Evolutionary conservation across 1,139 yeast genomes (phyloP).

Genomic region (Scheffersomyces titani): DNA sequence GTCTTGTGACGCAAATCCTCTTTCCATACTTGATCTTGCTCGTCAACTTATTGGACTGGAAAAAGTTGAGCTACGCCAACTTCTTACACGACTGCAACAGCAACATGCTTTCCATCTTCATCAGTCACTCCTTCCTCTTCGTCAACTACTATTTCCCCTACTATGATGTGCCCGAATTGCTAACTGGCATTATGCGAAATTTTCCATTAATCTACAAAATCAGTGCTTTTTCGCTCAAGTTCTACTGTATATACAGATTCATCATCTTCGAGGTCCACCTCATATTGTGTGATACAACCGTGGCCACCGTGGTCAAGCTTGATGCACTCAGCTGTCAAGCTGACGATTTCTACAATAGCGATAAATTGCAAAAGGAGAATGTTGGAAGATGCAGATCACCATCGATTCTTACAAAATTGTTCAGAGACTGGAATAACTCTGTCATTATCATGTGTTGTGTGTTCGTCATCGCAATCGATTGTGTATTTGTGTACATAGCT

Average conservation of each 20-base stretch:
- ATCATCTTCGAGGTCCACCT: constrained; percentile 22
- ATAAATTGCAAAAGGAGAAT: background rate
- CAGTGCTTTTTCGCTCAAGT: constrained; percentile 22
- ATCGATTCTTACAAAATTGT: background rate
- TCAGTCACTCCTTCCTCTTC: constrained; percentile 27
- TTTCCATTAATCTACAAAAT: constrained; percentile 11
- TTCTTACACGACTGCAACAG: constrained; percentile 25
- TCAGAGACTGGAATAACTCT: background rate
- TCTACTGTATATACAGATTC: constrained; percentile 28
- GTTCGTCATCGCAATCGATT: background rate
- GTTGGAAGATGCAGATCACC: background rate
- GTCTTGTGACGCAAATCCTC: constrained; percentile 15
- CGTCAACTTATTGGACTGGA: constrained; percentile 13
- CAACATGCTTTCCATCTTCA: constrained; percentile 27
- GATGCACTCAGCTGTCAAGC: background rate
- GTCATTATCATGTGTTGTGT: background rate
- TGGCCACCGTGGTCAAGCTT: constrained; percentile 1
- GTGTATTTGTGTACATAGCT: background rate
- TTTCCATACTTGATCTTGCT: constrained; percentile 20
- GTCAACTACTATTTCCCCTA: constrained; percentile 19
- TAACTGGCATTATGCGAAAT: background rate
- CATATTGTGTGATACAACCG: constrained; percentile 10
- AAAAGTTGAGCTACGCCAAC: background rate
- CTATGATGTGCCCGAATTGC: constrained; percentile 3
- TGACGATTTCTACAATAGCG: constrained; percentile 1